These are phyloP conservation scores for Lepiota venenata DNA, from an alignment of 768 basidiomycete genomes.

Conservation along the genomic window DNA sequence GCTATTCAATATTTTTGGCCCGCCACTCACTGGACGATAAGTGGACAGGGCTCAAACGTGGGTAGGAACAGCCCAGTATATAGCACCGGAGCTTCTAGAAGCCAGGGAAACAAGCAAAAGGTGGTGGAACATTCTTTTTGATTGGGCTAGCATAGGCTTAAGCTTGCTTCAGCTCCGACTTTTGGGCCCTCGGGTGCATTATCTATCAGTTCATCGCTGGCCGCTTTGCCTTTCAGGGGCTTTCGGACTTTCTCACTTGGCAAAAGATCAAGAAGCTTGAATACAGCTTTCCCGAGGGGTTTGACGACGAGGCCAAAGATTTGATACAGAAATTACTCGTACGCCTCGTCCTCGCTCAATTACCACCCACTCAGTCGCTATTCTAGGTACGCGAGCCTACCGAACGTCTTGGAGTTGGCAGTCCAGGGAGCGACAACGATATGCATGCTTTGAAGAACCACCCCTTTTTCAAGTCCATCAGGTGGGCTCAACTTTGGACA, in stretches of 20 bases:
- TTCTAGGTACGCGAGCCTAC: conserved; percentile 52
- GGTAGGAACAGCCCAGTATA: conserved; percentile 26
- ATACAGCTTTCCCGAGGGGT: conserved; percentile 83
- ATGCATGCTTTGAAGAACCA: conserved; percentile 3
- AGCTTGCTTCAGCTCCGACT: conserved; percentile 64
- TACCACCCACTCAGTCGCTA: background rate
- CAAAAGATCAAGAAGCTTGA: conserved; percentile 89
- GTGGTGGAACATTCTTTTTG: conserved; percentile 33
- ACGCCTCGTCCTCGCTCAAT: conserved; percentile 18
- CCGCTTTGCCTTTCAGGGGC: conserved; percentile 85
- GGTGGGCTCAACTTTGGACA: conserved; percentile 67
- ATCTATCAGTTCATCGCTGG: conserved; percentile 92
- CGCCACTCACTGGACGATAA: conserved; percentile 4
- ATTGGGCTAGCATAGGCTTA: conserved; percentile 11
- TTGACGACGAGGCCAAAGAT: conserved; percentile 79
- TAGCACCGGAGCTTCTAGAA: conserved; percentile 49
- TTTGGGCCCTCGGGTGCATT: conserved; percentile 95
- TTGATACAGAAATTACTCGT: conserved; percentile 79
- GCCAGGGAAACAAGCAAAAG: conserved; percentile 71
- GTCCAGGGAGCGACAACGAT: conserved; percentile 10
- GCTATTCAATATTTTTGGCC: background rate
- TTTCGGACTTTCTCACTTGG: conserved; percentile 92
- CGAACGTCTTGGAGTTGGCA: conserved; percentile 52
- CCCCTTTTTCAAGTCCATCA: conserved; percentile 30
- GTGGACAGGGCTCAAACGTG: conserved; percentile 30